Conservation (phyloP, 768 basidiomycete genomes). For the Cystofilobasidium ferigula region DNA sequence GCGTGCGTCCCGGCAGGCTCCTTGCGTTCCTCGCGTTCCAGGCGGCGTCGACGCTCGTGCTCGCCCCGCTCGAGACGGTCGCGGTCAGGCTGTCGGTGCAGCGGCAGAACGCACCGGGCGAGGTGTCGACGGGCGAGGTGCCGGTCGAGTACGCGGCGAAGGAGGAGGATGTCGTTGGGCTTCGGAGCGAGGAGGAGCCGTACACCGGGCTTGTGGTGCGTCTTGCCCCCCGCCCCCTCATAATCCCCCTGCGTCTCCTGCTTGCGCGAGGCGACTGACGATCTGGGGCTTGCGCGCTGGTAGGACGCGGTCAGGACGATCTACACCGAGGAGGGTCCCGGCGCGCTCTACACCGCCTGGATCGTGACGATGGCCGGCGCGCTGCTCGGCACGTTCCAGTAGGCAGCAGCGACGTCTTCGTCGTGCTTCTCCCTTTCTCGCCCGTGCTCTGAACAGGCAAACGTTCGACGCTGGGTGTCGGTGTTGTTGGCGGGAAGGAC, state of each 20-base stretch:
- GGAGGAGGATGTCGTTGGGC: slow-evolving; percentile 17
- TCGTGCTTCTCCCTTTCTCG: too few species aligned
- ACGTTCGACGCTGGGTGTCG: too few species aligned
- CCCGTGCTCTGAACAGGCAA: too few species aligned
- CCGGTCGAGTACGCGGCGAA: slow-evolving; percentile 16
- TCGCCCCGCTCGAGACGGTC: slow-evolving; percentile 23
- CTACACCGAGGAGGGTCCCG: slow-evolving; percentile 11
- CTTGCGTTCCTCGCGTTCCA: slow-evolving; percentile 17
- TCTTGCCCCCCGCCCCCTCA: not conserved
- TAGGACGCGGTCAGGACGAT: slow-evolving; percentile 19
- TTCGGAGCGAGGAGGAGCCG: slow-evolving; percentile 18
- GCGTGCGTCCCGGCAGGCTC: not conserved
- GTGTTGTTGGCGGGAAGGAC: too few species aligned
- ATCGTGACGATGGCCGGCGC: slow-evolving; percentile 5
- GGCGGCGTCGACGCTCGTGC: slow-evolving; percentile 11
- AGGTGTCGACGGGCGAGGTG: not conserved
- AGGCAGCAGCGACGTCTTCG: too few species aligned
- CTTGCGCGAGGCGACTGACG: too few species aligned
- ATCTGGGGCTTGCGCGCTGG: too few species aligned
- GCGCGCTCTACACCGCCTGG: slow-evolving; percentile 18
- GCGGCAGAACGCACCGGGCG: slow-evolving; percentile 11
- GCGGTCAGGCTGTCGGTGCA: slow-evolving; percentile 23
- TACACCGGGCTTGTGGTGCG: slow-evolving; percentile 11
- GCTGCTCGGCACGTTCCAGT: not conserved
- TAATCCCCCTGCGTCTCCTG: not conserved